These are phyloP conservation scores for Puccinia novopanici DNA, from an alignment of 1,284 basidiomycete genomes.

Conservation along the genomic window DNA sequence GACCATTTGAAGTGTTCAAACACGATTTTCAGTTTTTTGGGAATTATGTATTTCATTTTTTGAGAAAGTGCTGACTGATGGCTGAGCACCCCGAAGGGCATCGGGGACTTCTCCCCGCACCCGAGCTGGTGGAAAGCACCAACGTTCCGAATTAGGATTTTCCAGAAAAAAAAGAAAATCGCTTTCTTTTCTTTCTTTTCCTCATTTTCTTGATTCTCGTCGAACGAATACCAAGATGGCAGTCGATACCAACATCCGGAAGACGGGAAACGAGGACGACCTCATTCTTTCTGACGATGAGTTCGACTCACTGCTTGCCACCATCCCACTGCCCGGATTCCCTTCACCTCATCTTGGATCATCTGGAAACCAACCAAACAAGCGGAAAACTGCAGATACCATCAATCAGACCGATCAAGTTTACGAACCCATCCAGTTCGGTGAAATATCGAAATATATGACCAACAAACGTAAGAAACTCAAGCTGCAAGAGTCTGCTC, in stretches of 20 bases:
- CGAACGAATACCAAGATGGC: not conserved
- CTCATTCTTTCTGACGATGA: constrained; percentile 35
- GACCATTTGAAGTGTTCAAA: too few relatives aligned
- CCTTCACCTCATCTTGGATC: not conserved
- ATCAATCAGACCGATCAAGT: not conserved
- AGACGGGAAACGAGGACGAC: not conserved
- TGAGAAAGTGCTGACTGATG: too few relatives aligned
- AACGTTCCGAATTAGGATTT: too few relatives aligned
- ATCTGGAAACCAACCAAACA: constrained; percentile 3
- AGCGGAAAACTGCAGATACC: not conserved
- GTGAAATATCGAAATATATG: constrained; percentile 84
- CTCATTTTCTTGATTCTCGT: not conserved
- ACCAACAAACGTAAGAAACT: constrained; percentile 83
- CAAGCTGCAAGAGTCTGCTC: constrained; percentile 52
- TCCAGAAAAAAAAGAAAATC: too few relatives aligned
- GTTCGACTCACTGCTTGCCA: constrained; percentile 37
- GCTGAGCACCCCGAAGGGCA: too few relatives aligned
- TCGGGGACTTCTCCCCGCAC: too few relatives aligned
- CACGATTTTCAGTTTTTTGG: too few relatives aligned
- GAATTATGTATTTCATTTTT: too few relatives aligned
- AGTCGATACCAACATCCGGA: not conserved
- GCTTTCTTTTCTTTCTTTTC: not conserved
- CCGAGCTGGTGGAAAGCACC: too few relatives aligned
- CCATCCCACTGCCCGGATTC: constrained; percentile 29
- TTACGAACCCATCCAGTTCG: constrained; percentile 78